Percentiles rank a stretch among this genome's conserved stretches.
phyloP scores from a whole-genome alignment of 352 stramenopile genomes.

The Blastocystis sp. region DNA sequence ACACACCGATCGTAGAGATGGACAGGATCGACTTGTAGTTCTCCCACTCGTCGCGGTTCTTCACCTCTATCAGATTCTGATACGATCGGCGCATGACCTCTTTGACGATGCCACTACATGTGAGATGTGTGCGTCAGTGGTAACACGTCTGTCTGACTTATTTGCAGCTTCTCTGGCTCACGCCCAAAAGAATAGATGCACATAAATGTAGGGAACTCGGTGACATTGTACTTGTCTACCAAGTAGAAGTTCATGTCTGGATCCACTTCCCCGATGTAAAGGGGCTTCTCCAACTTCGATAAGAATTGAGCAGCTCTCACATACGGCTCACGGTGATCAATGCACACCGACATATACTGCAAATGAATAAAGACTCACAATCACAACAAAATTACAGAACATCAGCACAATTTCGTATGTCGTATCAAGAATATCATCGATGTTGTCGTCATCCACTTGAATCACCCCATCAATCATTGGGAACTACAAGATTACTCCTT shows the following conservation, averaged over 20 bases:
- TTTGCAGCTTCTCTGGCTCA: slow-evolving; percentile 1
- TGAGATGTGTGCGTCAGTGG: neutral
- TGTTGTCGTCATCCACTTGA: slow-evolving; percentile 33
- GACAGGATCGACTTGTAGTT: neutral
- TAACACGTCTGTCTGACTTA: neutral
- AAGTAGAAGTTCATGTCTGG: neutral
- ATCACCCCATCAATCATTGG: slow-evolving; percentile 29
- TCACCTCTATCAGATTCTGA: neutral
- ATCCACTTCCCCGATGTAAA: slow-evolving; percentile 45
- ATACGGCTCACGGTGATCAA: neutral
- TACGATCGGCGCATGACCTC: neutral
- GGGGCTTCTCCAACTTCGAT: neutral
- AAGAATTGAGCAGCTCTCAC: neutral
- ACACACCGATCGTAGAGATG: neutral
- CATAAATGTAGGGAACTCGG: neutral
- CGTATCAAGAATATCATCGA: slow-evolving; percentile 38
- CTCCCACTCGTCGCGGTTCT: neutral
- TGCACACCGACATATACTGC: neutral
- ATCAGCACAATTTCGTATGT: slow-evolving; percentile 33
- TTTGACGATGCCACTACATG: neutral
- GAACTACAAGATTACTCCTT: neutral
- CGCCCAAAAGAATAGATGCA: slow-evolving; percentile 33
- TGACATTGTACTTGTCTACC: neutral
- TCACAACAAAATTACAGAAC: neutral
- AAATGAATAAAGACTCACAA: neutral